Evolutionary conservation across 805 yeast species (phyloP).

Genomic region (Osmozyma mogii): DNA sequence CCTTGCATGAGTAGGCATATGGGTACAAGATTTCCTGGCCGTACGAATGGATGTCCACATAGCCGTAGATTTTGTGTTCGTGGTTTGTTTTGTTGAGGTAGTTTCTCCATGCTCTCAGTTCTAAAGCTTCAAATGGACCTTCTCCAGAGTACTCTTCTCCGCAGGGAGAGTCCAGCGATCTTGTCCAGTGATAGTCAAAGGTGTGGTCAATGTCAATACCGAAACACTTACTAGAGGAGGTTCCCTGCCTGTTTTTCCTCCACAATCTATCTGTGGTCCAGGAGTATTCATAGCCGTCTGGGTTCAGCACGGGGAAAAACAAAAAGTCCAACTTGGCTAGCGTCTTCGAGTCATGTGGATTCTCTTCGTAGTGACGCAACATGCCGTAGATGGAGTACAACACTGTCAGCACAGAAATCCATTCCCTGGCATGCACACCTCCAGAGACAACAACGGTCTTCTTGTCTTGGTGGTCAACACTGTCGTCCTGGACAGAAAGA

Average conservation of each 20-base stretch:
- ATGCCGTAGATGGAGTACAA: constrained; percentile 43
- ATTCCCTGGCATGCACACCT: constrained; percentile 86
- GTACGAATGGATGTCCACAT: constrained; percentile 77
- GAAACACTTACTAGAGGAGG: constrained; percentile 52
- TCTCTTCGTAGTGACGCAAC: constrained; percentile 20
- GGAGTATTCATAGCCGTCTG: constrained; percentile 83
- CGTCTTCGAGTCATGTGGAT: constrained; percentile 35
- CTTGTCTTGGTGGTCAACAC: constrained; percentile 25
- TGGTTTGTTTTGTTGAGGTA: constrained; percentile 36
- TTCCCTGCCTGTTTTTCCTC: constrained; percentile 82
- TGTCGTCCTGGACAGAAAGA: constrained; percentile 40
- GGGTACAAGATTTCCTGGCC: constrained; percentile 80
- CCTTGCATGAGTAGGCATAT: constrained; percentile 70
- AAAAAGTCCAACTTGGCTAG: constrained; percentile 60
- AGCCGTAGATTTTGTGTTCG: constrained; percentile 62
- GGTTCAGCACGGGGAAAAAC: constrained; percentile 78
- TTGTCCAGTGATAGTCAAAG: constrained; percentile 65
- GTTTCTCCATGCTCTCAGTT: constrained; percentile 31
- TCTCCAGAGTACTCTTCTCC: constrained; percentile 81
- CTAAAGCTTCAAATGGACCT: constrained; percentile 48
- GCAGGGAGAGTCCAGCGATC: constrained; percentile 60
- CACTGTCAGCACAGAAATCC: constrained; percentile 71
- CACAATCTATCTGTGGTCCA: constrained; percentile 79
- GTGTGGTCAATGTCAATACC: constrained; percentile 89
- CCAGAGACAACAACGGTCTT: constrained; percentile 71